These are phyloP conservation scores for Verticillium nonalfalfae DNA, from an alignment of 2,329 filamentous ascomycete genomes.

Conservation along the genomic window DNA sequence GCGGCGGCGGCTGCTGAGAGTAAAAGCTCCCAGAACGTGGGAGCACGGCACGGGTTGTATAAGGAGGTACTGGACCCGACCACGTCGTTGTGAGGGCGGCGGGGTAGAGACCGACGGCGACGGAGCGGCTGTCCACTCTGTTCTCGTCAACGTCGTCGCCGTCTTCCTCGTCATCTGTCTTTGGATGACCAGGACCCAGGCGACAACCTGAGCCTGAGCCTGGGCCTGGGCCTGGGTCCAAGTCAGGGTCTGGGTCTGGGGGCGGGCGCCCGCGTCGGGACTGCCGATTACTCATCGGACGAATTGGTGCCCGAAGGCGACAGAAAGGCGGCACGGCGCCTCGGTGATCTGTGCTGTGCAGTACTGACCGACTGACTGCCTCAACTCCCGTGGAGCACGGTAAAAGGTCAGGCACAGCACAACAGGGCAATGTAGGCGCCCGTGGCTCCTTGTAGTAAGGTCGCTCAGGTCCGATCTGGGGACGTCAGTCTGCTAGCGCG, in stretches of 20 bases:
- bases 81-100: background rate
- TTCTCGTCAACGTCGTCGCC: background rate
- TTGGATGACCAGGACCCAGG: background rate
- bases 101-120: background rate
- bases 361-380: no score
- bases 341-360: no score
- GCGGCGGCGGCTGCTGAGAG: background rate
- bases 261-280: constrained; percentile 6
- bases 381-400: no score
- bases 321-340: no score
- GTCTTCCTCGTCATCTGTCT: background rate
- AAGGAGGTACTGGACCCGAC: background rate
- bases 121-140: background rate
- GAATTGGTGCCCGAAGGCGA: background rate
- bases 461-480: background rate
- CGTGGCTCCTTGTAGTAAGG: background rate
- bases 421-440: background rate
- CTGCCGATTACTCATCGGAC: background rate
- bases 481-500: background rate
- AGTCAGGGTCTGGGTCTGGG: background rate
- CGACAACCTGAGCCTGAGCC: background rate
- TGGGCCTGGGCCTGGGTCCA: background rate
- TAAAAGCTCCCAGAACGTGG: background rate
- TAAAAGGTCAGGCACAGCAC: background rate
- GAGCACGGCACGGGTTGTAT: background rate